Conservation (phyloP, 768 basidiomycete species). For the Mycena rosella region DNA sequence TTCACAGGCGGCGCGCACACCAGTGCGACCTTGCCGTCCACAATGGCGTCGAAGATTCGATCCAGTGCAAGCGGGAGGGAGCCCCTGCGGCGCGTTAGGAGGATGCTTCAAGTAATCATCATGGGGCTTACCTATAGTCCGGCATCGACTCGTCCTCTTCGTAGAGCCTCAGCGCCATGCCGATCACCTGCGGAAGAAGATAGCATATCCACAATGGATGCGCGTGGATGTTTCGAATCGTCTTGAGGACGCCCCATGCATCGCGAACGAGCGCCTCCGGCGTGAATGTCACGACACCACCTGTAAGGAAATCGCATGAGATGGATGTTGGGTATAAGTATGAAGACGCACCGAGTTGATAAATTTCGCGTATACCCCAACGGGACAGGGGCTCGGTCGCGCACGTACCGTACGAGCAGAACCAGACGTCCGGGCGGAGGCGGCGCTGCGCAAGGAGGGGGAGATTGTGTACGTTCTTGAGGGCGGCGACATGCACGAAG, state of each 20-base stretch:
- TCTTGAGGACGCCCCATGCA: slow-evolving; percentile 19
- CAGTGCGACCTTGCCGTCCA: slow-evolving; percentile 1
- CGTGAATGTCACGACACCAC: slow-evolving; percentile 30
- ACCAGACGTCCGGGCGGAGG: slow-evolving; percentile 5
- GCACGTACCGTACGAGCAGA: slow-evolving; percentile 22
- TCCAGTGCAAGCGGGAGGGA: background rate
- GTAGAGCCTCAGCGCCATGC: slow-evolving; percentile 8
- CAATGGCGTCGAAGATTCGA: background rate
- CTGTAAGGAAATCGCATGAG: background rate
- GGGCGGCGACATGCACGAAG: slow-evolving; percentile 27
- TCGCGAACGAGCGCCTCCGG: slow-evolving; percentile 19
- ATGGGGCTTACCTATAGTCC: background rate
- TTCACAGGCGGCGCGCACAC: slow-evolving; percentile 10
- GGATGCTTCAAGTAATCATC: background rate
- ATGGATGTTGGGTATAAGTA: background rate
- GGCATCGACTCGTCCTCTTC: slow-evolving; percentile 5
- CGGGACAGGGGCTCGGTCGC: background rate
- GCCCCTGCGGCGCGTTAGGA: background rate
- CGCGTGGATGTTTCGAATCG: slow-evolving; percentile 8
- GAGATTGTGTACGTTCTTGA: slow-evolving; percentile 3
- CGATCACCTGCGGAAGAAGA: slow-evolving; percentile 20
- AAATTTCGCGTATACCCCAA: slow-evolving; percentile 23
- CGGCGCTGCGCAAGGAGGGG: slow-evolving; percentile 19
- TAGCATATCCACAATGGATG: slow-evolving; percentile 29
- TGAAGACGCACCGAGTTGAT: slow-evolving; percentile 1